Conservation (phyloP, 345 rosid genomes). For the Eucalyptus pumila region DNA sequence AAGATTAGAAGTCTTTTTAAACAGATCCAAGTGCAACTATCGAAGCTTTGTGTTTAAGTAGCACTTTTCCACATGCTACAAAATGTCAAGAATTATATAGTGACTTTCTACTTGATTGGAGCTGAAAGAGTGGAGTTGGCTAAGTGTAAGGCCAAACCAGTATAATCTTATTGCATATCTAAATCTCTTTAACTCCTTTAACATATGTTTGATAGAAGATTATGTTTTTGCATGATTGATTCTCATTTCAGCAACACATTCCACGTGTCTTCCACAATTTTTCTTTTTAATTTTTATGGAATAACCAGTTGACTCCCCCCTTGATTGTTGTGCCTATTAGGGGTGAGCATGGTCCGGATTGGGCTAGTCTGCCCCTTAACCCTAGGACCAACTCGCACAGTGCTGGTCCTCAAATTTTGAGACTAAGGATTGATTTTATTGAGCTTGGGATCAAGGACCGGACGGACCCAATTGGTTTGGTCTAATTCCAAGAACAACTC, state of each 20-base stretch:
- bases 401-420: too few species aligned
- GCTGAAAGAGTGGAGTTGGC: background rate
- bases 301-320: background rate
- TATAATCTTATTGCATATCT: background rate
- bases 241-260: background rate
- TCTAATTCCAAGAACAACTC: too few species aligned
- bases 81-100: background rate
- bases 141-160: background rate
- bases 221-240: background rate
- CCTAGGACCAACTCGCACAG: too few species aligned
- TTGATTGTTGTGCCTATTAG: background rate
- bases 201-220: background rate
- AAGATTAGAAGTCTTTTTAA: background rate
- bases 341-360: too few species aligned
- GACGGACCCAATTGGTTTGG: too few species aligned
- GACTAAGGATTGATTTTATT: too few species aligned
- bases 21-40: background rate
- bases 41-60: background rate
- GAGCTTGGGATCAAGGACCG: too few species aligned
- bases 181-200: background rate
- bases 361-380: too few species aligned
- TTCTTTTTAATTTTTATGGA: background rate
- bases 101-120: background rate
- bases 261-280: background rate
- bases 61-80: background rate